Percentiles rank a stretch among this genome's conserved stretches.
phyloP scores from a whole-genome alignment of 345 rosid species.

The Euphorbia peplus region DNA sequence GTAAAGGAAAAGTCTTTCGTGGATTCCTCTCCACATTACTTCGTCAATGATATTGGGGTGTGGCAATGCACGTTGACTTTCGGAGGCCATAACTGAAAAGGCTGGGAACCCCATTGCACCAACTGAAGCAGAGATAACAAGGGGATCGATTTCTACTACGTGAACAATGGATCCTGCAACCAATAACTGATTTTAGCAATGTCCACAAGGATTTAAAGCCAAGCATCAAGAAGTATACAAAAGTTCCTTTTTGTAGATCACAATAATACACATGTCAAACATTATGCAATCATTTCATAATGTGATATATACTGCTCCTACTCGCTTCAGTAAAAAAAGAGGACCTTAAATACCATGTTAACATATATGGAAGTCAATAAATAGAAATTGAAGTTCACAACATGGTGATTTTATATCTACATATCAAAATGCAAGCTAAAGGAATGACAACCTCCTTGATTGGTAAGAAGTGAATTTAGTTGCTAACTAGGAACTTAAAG shows the following conservation, averaged over 20 bases:
- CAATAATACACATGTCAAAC: neutral
- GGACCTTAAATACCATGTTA: neutral
- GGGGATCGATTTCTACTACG: constrained; percentile 77
- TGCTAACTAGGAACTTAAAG: neutral
- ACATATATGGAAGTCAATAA: neutral
- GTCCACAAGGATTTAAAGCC: constrained; percentile 3
- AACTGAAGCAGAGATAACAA: constrained; percentile 75
- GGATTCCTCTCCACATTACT: constrained; percentile 77
- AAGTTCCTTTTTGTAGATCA: neutral
- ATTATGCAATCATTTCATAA: neutral
- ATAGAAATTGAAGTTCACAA: neutral
- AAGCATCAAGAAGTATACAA: neutral
- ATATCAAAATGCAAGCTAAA: neutral
- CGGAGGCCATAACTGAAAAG: constrained; percentile 49
- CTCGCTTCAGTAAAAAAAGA: neutral
- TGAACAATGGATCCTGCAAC: constrained; percentile 65
- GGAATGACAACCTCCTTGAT: neutral
- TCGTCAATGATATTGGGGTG: constrained; percentile 46
- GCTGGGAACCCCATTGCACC: constrained; percentile 85
- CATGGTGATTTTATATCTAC: neutral
- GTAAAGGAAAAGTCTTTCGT: constrained; percentile 72
- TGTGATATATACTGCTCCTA: neutral
- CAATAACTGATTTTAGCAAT: neutral
- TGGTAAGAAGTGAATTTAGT: neutral
- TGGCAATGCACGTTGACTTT: constrained; percentile 42